Percentiles rank a stretch among this genome's conserved stretches.
These are phyloP conservation scores for Alternaria ventricosa DNA, from an alignment of 2,329 filamentous ascomycete genomes.

Conservation along the genomic window DNA sequence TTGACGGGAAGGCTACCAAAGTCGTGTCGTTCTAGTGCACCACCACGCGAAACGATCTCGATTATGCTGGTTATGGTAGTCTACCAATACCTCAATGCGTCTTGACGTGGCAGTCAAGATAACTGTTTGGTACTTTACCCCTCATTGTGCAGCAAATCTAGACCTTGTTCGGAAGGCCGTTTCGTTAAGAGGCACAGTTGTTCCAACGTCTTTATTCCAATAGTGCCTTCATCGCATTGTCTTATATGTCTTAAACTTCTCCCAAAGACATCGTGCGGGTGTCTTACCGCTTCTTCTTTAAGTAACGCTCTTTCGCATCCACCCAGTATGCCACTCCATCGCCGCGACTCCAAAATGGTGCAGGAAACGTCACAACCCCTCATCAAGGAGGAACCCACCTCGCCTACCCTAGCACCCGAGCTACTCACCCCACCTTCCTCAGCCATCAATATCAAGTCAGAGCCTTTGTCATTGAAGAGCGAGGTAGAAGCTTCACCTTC, in stretches of 20 bases:
- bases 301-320: background rate
- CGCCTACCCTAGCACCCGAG: background rate
- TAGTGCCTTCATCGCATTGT: background rate
- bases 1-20: background rate
- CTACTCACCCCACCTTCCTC: background rate
- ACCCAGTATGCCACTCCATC: background rate
- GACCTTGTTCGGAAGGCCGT: background rate
- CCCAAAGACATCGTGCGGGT: background rate
- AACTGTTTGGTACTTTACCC: background rate
- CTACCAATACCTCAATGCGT: background rate
- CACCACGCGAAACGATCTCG: background rate
- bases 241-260: fast-evolving
- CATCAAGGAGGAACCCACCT: background rate
- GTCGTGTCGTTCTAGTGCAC: background rate
- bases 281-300: background rate
- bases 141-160: background rate
- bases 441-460: background rate
- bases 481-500: background rate
- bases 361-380: background rate
- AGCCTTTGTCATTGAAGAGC: background rate
- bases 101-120: background rate
- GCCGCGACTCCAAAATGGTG: background rate
- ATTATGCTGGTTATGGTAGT: background rate
- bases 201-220: background rate
- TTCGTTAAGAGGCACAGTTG: background rate